These are phyloP conservation scores for Colletotrichum tropicicola DNA, from an alignment of 2,329 filamentous ascomycete genomes.

Conservation along the genomic window DNA sequence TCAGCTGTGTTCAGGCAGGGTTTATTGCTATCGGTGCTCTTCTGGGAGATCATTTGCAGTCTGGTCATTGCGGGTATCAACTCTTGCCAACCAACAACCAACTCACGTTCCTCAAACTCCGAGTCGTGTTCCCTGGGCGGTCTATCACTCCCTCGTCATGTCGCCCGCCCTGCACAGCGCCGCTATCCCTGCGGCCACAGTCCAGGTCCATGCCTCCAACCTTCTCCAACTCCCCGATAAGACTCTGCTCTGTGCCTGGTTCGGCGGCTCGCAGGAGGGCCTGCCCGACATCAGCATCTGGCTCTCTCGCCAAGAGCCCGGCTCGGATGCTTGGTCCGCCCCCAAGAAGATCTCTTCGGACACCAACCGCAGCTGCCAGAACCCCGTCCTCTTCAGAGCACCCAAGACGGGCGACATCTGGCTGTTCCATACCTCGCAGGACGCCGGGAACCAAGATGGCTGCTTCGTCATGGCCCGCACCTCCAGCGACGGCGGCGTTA, in stretches of 20 bases:
- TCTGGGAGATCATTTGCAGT: not conserved
- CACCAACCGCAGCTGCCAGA: slow-evolving; percentile 51
- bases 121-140: not conserved
- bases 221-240: slow-evolving; percentile 48
- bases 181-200: slow-evolving; percentile 47
- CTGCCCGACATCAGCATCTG: slow-evolving; percentile 54
- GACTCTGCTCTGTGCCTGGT: slow-evolving; percentile 53
- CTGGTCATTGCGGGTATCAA: not conserved
- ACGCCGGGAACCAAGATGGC: slow-evolving; percentile 53
- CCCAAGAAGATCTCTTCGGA: slow-evolving; percentile 49
- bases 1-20: not conserved
- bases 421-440: slow-evolving; percentile 54
- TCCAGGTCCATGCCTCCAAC: slow-evolving; percentile 55
- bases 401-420: slow-evolving; percentile 45
- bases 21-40: not conserved
- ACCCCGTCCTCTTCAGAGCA: slow-evolving; percentile 50
- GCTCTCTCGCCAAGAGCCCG: slow-evolving; percentile 44
- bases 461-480: slow-evolving; percentile 46
- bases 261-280: slow-evolving; percentile 55
- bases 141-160: not conserved
- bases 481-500: slow-evolving; percentile 44
- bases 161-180: slow-evolving; percentile 16
- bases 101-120: not conserved
- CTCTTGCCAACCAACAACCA: not conserved
- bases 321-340: slow-evolving; percentile 39